A percentile compares a stretch with the other conserved stretches of the same genome.
Evolutionary conservation across 208 protist genomes (phyloP).

Genomic region (Trypanosoma scelopori): DNA sequence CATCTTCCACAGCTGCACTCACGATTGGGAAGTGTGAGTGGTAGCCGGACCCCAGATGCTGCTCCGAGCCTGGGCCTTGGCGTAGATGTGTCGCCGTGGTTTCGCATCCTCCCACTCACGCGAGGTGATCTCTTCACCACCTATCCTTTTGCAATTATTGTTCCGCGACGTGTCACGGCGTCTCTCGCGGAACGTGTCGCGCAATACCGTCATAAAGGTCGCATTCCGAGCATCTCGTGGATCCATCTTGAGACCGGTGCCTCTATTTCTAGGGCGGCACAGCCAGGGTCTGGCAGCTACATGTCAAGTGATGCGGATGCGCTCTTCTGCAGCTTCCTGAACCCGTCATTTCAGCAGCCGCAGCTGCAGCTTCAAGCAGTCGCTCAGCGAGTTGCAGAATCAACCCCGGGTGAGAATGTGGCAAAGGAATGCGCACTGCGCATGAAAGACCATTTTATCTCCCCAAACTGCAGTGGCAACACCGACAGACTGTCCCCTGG

Average conservation of each 20-base stretch:
- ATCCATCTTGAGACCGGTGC: constrained; percentile 25
- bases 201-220: constrained; percentile 50
- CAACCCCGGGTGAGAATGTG: too few species aligned
- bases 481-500: too few species aligned
- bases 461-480: too few species aligned
- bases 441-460: too few species aligned
- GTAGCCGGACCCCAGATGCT: neutral
- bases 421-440: neutral
- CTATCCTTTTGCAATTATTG: constrained; percentile 54
- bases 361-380: too few species aligned
- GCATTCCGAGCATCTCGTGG: constrained; percentile 66
- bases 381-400: neutral
- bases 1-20: neutral
- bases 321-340: constrained; percentile 19
- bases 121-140: constrained; percentile 39
- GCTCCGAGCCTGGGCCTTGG: neutral
- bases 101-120: constrained; percentile 21
- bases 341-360: neutral
- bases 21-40: neutral
- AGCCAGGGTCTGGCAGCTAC: constrained; percentile 55
- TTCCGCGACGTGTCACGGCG: constrained; percentile 31
- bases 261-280: constrained; percentile 39
- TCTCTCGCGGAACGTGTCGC: constrained; percentile 25
- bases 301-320: constrained; percentile 20
- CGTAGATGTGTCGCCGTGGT: constrained; percentile 22